These are phyloP conservation scores for Penicillium sp. DNA, from an alignment of 2,329 filamentous ascomycete species.

Conservation along the genomic window DNA sequence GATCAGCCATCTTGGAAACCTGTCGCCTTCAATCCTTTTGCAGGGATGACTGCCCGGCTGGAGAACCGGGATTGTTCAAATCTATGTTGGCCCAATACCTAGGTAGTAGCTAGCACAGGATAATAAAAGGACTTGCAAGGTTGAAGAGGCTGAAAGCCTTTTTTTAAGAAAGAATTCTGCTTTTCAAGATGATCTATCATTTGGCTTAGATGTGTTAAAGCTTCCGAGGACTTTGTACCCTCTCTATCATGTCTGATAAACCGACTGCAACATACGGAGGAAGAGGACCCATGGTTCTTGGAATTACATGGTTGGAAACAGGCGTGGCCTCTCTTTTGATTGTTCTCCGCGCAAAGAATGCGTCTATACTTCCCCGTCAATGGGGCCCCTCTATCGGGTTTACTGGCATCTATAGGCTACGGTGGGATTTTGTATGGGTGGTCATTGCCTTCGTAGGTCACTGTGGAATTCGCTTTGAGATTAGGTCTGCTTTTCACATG, in stretches of 20 bases:
- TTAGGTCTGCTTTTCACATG: too few relatives aligned
- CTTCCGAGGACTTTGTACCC: background rate
- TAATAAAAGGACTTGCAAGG: too few relatives aligned
- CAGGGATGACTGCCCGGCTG: too few relatives aligned
- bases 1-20: too few relatives aligned
- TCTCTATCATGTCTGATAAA: slow-evolving; percentile 5
- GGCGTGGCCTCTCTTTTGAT: slow-evolving; percentile 17
- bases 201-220: too few relatives aligned
- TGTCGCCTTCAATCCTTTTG: too few relatives aligned
- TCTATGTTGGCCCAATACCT: too few relatives aligned
- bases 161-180: too few relatives aligned
- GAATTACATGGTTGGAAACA: slow-evolving; percentile 22
- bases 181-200: too few relatives aligned
- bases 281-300: slow-evolving; percentile 17
- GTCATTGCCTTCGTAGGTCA: slow-evolving; percentile 17
- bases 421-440: slow-evolving; percentile 26
- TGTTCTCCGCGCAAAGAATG: slow-evolving; percentile 12
- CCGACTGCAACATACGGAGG: slow-evolving; percentile 8
- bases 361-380: background rate
- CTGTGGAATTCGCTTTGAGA: background rate
- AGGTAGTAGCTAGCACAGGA: too few relatives aligned
- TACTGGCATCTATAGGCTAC: slow-evolving; percentile 17
- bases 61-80: too few relatives aligned
- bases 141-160: too few relatives aligned
- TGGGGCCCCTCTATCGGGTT: background rate